Evolutionary conservation across 225 moss, liverwort and hornwort genomes (phyloP).

Genomic region (Bryoerythrophyllum caledonicum): DNA sequence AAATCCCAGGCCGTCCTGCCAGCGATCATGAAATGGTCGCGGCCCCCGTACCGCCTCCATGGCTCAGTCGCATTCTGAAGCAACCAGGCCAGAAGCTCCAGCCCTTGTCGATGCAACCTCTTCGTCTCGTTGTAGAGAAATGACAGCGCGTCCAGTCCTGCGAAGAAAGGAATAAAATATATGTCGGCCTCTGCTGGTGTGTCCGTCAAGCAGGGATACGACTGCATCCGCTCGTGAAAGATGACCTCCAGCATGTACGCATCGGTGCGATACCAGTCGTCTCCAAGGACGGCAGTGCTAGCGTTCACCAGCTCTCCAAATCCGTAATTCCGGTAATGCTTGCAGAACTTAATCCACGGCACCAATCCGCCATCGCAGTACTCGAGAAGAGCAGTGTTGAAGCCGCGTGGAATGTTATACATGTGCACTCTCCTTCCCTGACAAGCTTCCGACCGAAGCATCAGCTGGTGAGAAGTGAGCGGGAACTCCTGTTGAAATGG

Average conservation of each 20-base stretch:
- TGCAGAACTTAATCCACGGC: constrained; percentile 41
- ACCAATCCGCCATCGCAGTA: constrained; percentile 34
- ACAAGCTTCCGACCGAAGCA: constrained; percentile 27
- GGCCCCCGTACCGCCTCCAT: constrained; percentile 49
- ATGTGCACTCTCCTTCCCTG: constrained; percentile 40
- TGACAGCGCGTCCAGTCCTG: constrained; percentile 49
- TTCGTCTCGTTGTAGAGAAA: constrained; percentile 44
- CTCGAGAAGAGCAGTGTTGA: constrained; percentile 35
- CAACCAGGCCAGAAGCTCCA: constrained; percentile 61
- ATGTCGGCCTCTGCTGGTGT: constrained; percentile 41
- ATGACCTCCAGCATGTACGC: constrained; percentile 66
- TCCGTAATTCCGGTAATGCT: constrained; percentile 34
- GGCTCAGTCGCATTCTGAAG: constrained; percentile 44
- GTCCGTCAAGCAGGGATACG: constrained; percentile 43
- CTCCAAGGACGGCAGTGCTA: constrained; percentile 17
- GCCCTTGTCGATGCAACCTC: constrained; percentile 40
- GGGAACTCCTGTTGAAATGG: neutral
- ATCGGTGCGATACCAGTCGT: constrained; percentile 60
- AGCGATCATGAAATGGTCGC: constrained; percentile 64
- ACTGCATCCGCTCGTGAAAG: constrained; percentile 43
- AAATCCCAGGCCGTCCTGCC: constrained; percentile 81
- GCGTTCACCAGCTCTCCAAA: constrained; percentile 35
- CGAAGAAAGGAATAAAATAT: constrained; percentile 52
- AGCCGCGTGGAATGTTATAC: constrained; percentile 32
- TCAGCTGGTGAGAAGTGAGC: constrained; percentile 1